Evolutionary conservation across 768 basidiomycete genomes (phyloP).

Genomic region (Albatrellus ellisii): DNA sequence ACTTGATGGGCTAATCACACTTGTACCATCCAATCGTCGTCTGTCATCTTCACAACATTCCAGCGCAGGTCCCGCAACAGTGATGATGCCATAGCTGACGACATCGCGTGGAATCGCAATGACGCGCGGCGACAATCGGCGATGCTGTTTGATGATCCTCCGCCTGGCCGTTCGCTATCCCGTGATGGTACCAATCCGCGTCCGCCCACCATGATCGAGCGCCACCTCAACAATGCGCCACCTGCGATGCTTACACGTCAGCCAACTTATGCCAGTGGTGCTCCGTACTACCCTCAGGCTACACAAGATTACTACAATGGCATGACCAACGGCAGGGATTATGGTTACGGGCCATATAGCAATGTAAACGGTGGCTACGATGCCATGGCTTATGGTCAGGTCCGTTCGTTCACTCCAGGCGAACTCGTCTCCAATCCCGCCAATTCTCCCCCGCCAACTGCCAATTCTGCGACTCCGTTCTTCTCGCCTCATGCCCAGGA

Average conservation of each 20-base stretch:
- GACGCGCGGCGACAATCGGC: slow-evolving; percentile 55
- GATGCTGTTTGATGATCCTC: slow-evolving; percentile 30
- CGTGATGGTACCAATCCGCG: slow-evolving; percentile 33
- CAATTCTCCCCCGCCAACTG: slow-evolving; percentile 6
- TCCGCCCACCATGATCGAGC: slow-evolving; percentile 55
- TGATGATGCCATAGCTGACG: slow-evolving; percentile 21
- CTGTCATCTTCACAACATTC: not conserved
- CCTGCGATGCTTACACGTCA: slow-evolving; percentile 8
- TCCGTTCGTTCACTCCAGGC: slow-evolving; percentile 17
- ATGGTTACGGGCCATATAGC: too few species aligned
- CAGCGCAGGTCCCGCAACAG: slow-evolving; percentile 18
- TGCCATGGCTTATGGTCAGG: slow-evolving; percentile 18
- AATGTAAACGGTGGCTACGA: slow-evolving; percentile 18
- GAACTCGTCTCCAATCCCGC: slow-evolving; percentile 7
- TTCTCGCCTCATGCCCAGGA: slow-evolving; percentile 27
- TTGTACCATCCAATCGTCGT: slow-evolving; percentile 22
- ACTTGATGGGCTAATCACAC: slow-evolving; percentile 20
- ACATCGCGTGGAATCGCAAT: slow-evolving; percentile 33
- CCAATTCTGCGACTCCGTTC: slow-evolving; percentile 26
- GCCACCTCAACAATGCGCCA: slow-evolving; percentile 25
- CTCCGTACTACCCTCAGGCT: slow-evolving; percentile 5
- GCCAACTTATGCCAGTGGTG: slow-evolving; percentile 3
- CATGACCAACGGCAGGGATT: not conserved
- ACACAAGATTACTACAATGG: slow-evolving; percentile 1
- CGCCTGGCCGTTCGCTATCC: slow-evolving; percentile 22